These are phyloP conservation scores for Wickerhamomyces bovis DNA, from an alignment of 805 yeast genomes.

Conservation along the genomic window DNA sequence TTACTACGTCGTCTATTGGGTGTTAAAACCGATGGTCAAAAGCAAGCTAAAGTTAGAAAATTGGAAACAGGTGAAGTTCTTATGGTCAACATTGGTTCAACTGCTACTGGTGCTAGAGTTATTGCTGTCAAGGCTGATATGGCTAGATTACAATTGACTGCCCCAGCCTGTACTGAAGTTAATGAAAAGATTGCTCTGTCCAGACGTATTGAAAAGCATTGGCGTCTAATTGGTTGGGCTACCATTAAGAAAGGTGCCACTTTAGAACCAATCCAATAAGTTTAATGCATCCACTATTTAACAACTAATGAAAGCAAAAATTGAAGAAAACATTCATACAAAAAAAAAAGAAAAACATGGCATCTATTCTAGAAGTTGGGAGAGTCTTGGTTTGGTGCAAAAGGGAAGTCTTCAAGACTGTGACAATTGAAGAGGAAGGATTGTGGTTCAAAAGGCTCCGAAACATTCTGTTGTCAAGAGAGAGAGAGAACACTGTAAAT, in stretches of 20 bases:
- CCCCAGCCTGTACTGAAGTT: slow-evolving; percentile 98
- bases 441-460: not conserved
- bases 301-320: not conserved
- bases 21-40: slow-evolving; percentile 96
- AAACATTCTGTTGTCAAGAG: not conserved
- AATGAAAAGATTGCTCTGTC: slow-evolving; percentile 98
- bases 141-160: slow-evolving; percentile 94
- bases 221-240: slow-evolving; percentile 99
- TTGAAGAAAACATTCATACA: too few relatives aligned
- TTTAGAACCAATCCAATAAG: slow-evolving; percentile 51
- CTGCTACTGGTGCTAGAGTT: slow-evolving; percentile 99
- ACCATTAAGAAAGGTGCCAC: slow-evolving; percentile 92
- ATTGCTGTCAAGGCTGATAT: slow-evolving; percentile 97
- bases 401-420: not conserved
- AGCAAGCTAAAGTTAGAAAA: slow-evolving; percentile 94
- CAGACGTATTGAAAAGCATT: slow-evolving; percentile 98
- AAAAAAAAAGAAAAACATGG: not conserved
- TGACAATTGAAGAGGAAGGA: not conserved
- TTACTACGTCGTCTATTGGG: slow-evolving; percentile 94
- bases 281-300: not conserved
- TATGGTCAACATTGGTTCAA: slow-evolving; percentile 98
- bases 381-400: not conserved
- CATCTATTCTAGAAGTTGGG: not conserved
- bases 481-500: not conserved
- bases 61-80: slow-evolving; percentile 90